phyloP scores from a whole-genome alignment of 2,329 filamentous ascomycete species.

The Penicillium sclerotigenum region DNA sequence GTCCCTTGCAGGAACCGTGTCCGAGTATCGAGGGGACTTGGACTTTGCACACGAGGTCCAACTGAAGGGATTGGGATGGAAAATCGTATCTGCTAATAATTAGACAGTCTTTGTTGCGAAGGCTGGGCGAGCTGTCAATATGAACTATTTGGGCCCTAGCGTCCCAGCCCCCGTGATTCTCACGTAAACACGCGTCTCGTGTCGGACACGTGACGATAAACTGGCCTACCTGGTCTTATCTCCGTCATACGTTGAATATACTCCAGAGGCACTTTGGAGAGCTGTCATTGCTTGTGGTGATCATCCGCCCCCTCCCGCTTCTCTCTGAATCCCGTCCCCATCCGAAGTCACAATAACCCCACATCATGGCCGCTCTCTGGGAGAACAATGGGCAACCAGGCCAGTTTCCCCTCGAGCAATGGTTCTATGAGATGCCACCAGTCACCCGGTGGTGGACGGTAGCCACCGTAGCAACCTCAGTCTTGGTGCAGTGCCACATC shows the following conservation, averaged over 20 bases:
- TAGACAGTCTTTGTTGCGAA: background rate
- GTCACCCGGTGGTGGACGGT: conserved; percentile 97
- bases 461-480: conserved; percentile 80
- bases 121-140: conserved; percentile 4
- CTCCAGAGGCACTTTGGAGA: background rate
- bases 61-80: background rate
- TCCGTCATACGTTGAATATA: conserved; percentile 4
- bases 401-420: conserved; percentile 82
- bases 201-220: conserved; percentile 11
- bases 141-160: conserved; percentile 10
- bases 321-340: background rate
- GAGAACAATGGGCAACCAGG: conserved; percentile 48
- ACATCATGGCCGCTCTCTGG: conserved; percentile 44
- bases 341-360: background rate
- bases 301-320: background rate
- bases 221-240: conserved; percentile 7
- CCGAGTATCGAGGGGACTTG: background rate
- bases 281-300: conserved; percentile 4
- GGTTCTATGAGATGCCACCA: conserved; percentile 98
- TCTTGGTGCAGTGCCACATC: conserved; percentile 88
- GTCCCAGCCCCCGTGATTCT: conserved; percentile 11
- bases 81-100: background rate
- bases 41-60: background rate
- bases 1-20: conserved; percentile 1
- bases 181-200: conserved; percentile 8